Percentiles rank a stretch among this genome's conserved stretches.
Evolutionary conservation across 139 green algal species (phyloP).

Genomic region (Pseudopediastrum boryanum): DNA sequence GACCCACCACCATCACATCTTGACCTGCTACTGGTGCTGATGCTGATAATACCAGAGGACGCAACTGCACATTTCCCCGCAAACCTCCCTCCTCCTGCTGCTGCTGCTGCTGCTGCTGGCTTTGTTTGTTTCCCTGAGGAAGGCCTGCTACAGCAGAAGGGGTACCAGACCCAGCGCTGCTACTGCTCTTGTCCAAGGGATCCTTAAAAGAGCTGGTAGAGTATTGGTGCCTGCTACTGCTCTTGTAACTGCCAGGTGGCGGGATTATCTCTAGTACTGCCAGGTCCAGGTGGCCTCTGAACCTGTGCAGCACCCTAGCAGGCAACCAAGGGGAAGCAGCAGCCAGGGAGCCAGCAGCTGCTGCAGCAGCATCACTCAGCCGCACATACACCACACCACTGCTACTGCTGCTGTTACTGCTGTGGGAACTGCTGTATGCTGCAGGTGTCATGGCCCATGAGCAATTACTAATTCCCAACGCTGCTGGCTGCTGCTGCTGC

Average conservation of each 20-base stretch:
- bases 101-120: slow-evolving; percentile 5
- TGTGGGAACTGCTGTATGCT: background rate
- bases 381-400: background rate
- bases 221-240: background rate
- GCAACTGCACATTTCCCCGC: background rate
- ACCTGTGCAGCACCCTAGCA: slow-evolving; percentile 39
- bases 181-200: slow-evolving; percentile 3
- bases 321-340: background rate
- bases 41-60: background rate
- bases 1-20: slow-evolving; percentile 58
- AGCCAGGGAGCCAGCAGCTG: background rate
- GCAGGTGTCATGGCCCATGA: background rate
- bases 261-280: slow-evolving; percentile 20
- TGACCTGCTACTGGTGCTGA: background rate
- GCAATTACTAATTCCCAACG: background rate
- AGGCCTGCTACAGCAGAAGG: slow-evolving; percentile 48
- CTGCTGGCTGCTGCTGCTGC: background rate
- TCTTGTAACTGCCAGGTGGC: background rate
- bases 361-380: background rate
- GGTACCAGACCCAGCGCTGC: slow-evolving; percentile 63
- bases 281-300: slow-evolving; percentile 20
- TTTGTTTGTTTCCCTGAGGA: slow-evolving; percentile 8
- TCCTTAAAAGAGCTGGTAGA: background rate
- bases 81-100: background rate
- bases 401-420: background rate